phyloP scores from a whole-genome alignment of 179 eudicot species.

The Carnegiea gigantea region DNA sequence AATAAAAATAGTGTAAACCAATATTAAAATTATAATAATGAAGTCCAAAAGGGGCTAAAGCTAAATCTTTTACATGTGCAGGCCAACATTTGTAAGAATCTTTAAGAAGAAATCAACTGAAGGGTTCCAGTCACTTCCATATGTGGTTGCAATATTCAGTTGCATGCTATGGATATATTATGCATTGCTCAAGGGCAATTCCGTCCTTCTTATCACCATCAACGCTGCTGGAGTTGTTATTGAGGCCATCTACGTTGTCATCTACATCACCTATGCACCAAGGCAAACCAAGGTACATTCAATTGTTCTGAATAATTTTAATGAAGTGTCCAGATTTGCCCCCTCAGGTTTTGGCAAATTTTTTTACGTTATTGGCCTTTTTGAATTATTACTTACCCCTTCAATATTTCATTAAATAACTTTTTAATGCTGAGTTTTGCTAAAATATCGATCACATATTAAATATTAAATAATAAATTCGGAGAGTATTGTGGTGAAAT shows the following conservation, averaged over 20 bases:
- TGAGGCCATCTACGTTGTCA: conserved; percentile 38
- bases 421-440: no score
- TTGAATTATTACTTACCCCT: no score
- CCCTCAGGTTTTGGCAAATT: no score
- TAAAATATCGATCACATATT: no score
- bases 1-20: background rate
- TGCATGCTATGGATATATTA: conserved; percentile 51
- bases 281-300: conserved; percentile 39
- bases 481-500: no score
- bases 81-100: conserved; percentile 46
- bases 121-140: conserved; percentile 44
- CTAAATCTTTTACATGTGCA: conserved; percentile 14
- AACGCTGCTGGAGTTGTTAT: conserved; percentile 40
- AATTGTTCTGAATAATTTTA: no score
- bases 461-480: no score
- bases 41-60: background rate
- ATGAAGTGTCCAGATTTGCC: no score
- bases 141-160: conserved; percentile 43
- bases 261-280: conserved; percentile 39
- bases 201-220: conserved; percentile 40
- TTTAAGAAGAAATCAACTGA: conserved; percentile 49
- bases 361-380: no score
- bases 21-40: background rate
- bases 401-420: no score
- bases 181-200: conserved; percentile 42